Evolutionary conservation across 352 stramenopile genomes (phyloP).

Genomic region (Pythium phragmitis): DNA sequence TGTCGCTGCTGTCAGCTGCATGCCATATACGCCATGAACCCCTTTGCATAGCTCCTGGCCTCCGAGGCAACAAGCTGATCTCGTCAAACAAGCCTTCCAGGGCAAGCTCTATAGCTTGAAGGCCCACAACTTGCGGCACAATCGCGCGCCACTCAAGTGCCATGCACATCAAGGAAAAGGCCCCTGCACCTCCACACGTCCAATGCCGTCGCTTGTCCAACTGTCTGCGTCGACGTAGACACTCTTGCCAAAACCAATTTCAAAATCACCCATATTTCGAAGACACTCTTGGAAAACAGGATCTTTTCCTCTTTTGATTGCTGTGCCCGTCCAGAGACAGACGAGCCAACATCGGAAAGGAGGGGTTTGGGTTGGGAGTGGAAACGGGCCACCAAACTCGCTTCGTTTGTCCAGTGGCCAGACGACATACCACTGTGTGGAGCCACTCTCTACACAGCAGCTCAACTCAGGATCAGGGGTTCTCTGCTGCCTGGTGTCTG

Average conservation of each 20-base stretch:
- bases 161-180: background rate
- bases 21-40: background rate
- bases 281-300: background rate
- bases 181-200: background rate
- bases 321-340: background rate
- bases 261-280: no score
- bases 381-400: background rate
- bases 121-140: background rate
- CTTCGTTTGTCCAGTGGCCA: background rate
- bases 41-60: no score
- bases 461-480: background rate
- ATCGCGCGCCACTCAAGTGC: background rate
- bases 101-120: no score
- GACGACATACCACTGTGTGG: background rate
- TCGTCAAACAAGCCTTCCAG: no score
- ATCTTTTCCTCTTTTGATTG: background rate
- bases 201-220: background rate
- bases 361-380: background rate
- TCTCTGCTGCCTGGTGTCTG: background rate
- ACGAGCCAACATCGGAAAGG: background rate
- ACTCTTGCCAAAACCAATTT: background rate
- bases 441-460: slow-evolving; percentile 1
- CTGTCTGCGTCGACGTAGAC: background rate
- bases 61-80: no score
- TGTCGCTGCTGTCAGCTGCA: background rate